A percentile compares a stretch with the other conserved stretches of the same genome.
These are phyloP conservation scores for Penicillium fimorum DNA, from an alignment of 495 filamentous ascomycete species.

Conservation along the genomic window DNA sequence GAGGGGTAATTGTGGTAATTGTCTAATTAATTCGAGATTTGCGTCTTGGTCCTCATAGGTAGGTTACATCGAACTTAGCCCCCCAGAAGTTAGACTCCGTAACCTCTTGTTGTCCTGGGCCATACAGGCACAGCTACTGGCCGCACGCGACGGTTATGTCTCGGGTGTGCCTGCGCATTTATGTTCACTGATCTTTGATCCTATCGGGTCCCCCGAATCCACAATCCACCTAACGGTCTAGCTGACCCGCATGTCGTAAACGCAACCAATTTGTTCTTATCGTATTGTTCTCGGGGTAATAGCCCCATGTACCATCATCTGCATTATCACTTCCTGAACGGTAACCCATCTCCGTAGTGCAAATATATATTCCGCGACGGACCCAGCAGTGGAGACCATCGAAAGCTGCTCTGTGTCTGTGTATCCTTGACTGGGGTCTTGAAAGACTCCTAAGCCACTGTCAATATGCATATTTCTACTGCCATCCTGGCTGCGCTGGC, in stretches of 20 bases:
- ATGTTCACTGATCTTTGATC: neutral
- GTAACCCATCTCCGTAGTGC: neutral
- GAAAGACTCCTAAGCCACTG: neutral
- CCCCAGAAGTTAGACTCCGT: neutral
- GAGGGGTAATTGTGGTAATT: neutral
- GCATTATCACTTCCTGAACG: neutral
- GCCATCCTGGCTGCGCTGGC: conserved; percentile 16
- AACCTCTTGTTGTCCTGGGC: neutral
- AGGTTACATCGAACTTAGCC: conserved; percentile 5
- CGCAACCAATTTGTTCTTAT: conserved; percentile 30
- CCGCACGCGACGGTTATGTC: conserved; percentile 3
- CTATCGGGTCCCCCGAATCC: conserved; percentile 1
- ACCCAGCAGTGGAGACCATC: neutral
- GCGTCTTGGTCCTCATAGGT: neutral
- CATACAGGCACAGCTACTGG: conserved; percentile 1
- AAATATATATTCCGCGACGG: conserved; percentile 8
- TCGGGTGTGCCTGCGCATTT: neutral
- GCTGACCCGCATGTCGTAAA: conserved; percentile 13
- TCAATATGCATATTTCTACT: conserved; percentile 14
- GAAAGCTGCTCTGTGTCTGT: conserved; percentile 1
- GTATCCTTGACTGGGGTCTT: neutral
- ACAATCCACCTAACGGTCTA: neutral
- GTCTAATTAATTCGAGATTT: conserved; percentile 1
- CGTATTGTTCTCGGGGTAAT: conserved; percentile 17
- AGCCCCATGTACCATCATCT: neutral